Base-by-base conservation (phyloP, 2,329 filamentous ascomycete genomes). In the Aureobasidium sp. region DNA sequence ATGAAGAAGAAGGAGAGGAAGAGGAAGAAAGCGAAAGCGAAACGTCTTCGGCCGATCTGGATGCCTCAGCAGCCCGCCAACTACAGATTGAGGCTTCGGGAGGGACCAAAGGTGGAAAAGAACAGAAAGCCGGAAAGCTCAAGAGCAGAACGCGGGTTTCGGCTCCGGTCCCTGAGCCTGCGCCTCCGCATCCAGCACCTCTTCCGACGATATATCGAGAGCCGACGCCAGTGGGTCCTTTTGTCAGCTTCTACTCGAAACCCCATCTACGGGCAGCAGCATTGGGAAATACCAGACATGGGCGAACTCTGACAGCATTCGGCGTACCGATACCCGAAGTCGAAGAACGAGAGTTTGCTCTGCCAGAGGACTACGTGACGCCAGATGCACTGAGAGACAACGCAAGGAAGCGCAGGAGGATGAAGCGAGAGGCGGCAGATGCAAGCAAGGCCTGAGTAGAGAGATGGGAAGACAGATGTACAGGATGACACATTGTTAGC, bases 221-320 rank as follows among this genome's bases (percentile, higher is more conserved):
- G 37, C 68, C 72, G 59, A 67, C 73, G 61, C 70, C 77, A 36
- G 72, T 77, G 14, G 82, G 80, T 62, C 87, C 89, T 41, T 91
- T 97, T 70, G 88, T 79, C n/a, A 96, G 90, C 0, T 97, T 97
- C 76, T 97, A 91, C 71, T 74, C 81, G 21, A 91, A 94, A 75
- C 85, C 82, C 29, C 86, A 95, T 69, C 82, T 93, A 64, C 87
- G 93, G 30, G 89, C 91, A 27, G 84, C 86, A 7, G 91, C 92
- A 9, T 75, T 96, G n/a, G 87, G 85, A 64, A 85, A 85, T 66
- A 80, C 84, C 53, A 82, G 91, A 37, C 85, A 89, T 58, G 84
- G 85, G 53, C 84, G 90, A 54, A 89, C 82, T 57, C 80, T 86
- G 16, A 79, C 88, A 51, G 93, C 92, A 3, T 97, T 94, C 82